Evolutionary conservation across 371 early-diverging fungal species (phyloP).

Genomic region (Mortierella sp.): DNA sequence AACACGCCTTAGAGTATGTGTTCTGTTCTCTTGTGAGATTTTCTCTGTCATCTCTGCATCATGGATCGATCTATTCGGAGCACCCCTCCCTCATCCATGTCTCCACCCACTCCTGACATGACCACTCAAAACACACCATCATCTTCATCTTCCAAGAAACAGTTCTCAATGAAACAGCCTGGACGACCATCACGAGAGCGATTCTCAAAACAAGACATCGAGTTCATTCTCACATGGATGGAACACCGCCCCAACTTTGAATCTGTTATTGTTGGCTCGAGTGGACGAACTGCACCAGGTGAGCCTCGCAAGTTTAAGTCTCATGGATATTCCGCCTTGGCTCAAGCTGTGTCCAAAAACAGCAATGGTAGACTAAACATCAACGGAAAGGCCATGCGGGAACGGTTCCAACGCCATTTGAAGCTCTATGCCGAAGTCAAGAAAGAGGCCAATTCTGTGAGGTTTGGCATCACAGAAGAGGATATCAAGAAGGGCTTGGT

Average conservation of each 20-base stretch:
- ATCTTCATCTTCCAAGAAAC: not conserved
- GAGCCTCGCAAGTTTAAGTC: not conserved
- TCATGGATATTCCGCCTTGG: constrained; percentile 5
- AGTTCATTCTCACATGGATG: constrained; percentile 12
- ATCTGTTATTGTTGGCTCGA: not conserved
- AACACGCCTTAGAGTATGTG: not conserved
- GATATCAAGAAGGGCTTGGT: constrained; percentile 15
- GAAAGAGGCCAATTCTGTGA: not conserved
- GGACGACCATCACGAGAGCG: constrained; percentile 3
- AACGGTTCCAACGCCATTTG: constrained; percentile 12
- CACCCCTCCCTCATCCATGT: not conserved
- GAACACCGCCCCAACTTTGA: constrained; percentile 21
- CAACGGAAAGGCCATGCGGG: constrained; percentile 4
- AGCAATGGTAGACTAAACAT: constrained; percentile 11
- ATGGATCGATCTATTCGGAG: constrained; percentile 1
- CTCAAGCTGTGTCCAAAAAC: constrained; percentile 4
- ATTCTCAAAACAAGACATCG: constrained; percentile 14
- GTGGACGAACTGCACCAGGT: not conserved
- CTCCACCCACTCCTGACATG: not conserved
- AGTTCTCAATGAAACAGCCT: not conserved
- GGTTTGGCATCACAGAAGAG: constrained; percentile 19
- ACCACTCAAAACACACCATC: not conserved
- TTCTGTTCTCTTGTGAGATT: not conserved
- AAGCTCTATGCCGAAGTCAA: not conserved
- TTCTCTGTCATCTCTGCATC: not conserved